Evolutionary conservation across 2,329 filamentous ascomycete genomes (phyloP), one percentile per base, ranked within the genome.

Genomic region (Calonectria hawksworthii): DNA sequence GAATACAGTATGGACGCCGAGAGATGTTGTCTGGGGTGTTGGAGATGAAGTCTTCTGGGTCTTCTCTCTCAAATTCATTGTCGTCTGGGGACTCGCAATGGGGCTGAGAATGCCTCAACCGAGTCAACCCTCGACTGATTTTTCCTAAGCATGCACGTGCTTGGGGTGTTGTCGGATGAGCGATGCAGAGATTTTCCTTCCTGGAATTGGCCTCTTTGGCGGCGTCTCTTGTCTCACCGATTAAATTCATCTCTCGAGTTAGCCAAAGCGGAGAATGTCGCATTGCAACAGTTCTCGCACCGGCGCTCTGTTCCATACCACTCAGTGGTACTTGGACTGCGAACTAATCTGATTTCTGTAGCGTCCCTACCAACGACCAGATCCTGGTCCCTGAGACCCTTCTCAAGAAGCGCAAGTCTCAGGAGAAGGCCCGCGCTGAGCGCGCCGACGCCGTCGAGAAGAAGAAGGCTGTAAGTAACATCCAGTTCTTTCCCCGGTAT

Each of bases 351-450:
- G 87, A 92, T 77, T 83, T 80, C 16, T 28, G 7, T 90, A 93
- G 93, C 89, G 95, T 98, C 86, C 95, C 97, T 83, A 98, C 96
- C 88, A 90, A 96, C 89, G 95, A 98, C 88, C 94, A 99, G 88
- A 93, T 99, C 88, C 92, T 99, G 88, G 95, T 99, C 87, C 97
- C 97, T 83, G 97, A 99, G 95, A 99, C 97, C 84, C 95, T 99
- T 86, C 93, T 99, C 89, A 99, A 99, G 95, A 99, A 99, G 95
- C 95, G 97, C 92, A 99, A 99, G 96, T 95, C 93, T 88, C 96
- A 98, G 91, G 97, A 99, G 93, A 98, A 98, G 93, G 96, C 96
- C 87, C 95, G 96, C 88, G 96, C 97, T 88, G 95, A 96, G 90
- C 94, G 93, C 87, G 88, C 91, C 82, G 92, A 94, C 80, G 94